A percentile compares a stretch with the other conserved stretches of the same genome.
phyloP scores from a whole-genome alignment of 108 stramenopile genomes.

The Cyclotella sp. region DNA sequence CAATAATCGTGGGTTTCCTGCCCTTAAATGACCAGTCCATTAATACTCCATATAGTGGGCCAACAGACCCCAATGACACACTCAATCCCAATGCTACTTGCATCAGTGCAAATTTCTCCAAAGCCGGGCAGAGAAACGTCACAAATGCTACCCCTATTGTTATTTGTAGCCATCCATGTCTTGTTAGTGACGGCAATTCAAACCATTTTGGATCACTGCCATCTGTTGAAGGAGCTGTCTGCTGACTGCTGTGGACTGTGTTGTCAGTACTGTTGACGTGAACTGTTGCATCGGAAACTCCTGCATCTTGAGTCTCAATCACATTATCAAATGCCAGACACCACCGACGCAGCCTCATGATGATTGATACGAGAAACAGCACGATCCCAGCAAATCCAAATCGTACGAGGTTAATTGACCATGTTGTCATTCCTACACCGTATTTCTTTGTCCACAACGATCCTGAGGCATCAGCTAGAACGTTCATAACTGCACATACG shows the following conservation, averaged over 20 bases:
- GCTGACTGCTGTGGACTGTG: neutral
- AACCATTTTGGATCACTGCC: slow-evolving; percentile 50
- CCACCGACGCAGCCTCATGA: slow-evolving; percentile 33
- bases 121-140: slow-evolving; percentile 78
- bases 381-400: slow-evolving; percentile 86
- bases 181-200: slow-evolving; percentile 57
- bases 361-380: slow-evolving; percentile 57
- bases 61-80: slow-evolving; percentile 74
- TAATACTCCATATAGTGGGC: slow-evolving; percentile 80
- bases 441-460: slow-evolving; percentile 79
- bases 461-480: slow-evolving; percentile 78
- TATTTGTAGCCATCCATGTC: slow-evolving; percentile 62
- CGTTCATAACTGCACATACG: slow-evolving; percentile 69
- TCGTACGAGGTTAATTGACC: slow-evolving; percentile 85
- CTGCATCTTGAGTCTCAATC: neutral
- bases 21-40: slow-evolving; percentile 60
- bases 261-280: slow-evolving; percentile 5
- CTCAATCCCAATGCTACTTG: slow-evolving; percentile 80
- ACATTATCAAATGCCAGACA: neutral
- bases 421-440: slow-evolving; percentile 75
- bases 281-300: slow-evolving; percentile 15
- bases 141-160: slow-evolving; percentile 75
- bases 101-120: slow-evolving; percentile 87
- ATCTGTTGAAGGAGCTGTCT: neutral
- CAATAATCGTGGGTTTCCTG: slow-evolving; percentile 48